Conservation (phyloP, 108 stramenopile species). For the Skeletonema potamos region DNA sequence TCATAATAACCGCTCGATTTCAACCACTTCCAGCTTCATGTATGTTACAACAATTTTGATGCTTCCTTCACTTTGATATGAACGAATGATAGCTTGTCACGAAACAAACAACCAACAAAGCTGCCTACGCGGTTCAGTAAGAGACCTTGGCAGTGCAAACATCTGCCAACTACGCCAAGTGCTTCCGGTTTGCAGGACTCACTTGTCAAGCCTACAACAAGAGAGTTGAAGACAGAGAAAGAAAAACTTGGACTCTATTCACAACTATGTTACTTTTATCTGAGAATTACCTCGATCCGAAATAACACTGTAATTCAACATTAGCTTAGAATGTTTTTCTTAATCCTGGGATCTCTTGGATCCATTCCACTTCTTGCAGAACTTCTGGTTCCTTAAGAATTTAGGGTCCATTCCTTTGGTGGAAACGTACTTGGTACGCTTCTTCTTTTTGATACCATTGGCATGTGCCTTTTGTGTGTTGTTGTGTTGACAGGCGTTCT, state of each 20-base stretch:
- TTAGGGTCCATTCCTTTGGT: conserved; percentile 92
- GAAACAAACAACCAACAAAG: too few relatives aligned
- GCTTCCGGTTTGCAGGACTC: too few relatives aligned
- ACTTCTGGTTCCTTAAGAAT: conserved; percentile 90
- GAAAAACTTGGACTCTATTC: background rate
- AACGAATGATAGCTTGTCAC: too few relatives aligned
- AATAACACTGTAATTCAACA: conserved; percentile 1
- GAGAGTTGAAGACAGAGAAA: background rate
- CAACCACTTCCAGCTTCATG: too few relatives aligned
- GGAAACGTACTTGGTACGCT: conserved; percentile 75
- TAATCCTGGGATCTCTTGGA: conserved; percentile 70
- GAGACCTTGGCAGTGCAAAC: too few relatives aligned
- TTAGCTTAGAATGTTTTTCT: conserved; percentile 7
- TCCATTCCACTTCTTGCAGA: conserved; percentile 91
- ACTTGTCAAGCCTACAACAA: too few relatives aligned
- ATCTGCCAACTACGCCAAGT: too few relatives aligned
- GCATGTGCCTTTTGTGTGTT: conserved; percentile 90
- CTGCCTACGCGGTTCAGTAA: too few relatives aligned
- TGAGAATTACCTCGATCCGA: background rate
- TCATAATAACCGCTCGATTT: too few relatives aligned
- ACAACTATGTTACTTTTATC: background rate
- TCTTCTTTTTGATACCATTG: conserved; percentile 92
- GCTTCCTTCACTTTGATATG: too few relatives aligned
- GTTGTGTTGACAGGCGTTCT: conserved; percentile 95
- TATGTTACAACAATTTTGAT: too few relatives aligned